Evolutionary conservation across 257 asterid genomes (phyloP).

Genomic region (Solanum gandarillasii): DNA sequence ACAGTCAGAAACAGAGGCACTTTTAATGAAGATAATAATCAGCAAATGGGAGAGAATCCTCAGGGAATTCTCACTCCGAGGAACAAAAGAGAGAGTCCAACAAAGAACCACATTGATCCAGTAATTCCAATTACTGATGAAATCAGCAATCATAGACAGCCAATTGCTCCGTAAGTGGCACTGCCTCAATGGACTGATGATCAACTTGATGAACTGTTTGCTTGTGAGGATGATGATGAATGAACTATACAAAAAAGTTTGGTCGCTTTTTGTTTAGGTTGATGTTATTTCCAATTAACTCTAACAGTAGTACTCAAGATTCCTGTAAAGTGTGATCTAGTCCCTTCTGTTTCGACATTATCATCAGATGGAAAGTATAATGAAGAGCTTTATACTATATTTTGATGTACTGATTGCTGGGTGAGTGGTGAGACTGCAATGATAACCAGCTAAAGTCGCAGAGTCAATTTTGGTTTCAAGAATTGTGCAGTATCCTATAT

Average conservation of each 20-base stretch:
- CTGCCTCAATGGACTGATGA: constrained; percentile 76
- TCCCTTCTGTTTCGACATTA: not conserved
- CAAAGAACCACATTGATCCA: constrained; percentile 3
- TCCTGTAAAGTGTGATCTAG: not conserved
- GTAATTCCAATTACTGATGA: constrained; percentile 14
- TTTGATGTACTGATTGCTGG: not conserved
- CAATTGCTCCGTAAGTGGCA: constrained; percentile 19
- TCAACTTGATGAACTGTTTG: constrained; percentile 67
- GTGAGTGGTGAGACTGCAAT: not conserved
- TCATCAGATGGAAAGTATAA: not conserved
- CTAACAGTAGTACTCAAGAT: not conserved
- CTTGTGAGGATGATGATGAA: constrained; percentile 33
- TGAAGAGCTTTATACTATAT: not conserved
- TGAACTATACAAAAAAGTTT: constrained; percentile 5
- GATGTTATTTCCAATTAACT: not conserved
- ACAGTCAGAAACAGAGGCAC: not conserved
- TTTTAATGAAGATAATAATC: not conserved
- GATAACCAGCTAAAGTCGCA: not conserved
- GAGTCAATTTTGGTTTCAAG: not conserved
- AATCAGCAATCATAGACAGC: constrained; percentile 28
- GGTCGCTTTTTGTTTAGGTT: not conserved
- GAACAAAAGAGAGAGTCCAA: not conserved
- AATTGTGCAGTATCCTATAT: not conserved
- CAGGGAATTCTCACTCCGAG: not conserved
- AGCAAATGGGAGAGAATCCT: constrained; percentile 5